These are phyloP conservation scores for Chaetomiaceae sp. DNA, from an alignment of 2,329 filamentous ascomycete species.

Conservation along the genomic window DNA sequence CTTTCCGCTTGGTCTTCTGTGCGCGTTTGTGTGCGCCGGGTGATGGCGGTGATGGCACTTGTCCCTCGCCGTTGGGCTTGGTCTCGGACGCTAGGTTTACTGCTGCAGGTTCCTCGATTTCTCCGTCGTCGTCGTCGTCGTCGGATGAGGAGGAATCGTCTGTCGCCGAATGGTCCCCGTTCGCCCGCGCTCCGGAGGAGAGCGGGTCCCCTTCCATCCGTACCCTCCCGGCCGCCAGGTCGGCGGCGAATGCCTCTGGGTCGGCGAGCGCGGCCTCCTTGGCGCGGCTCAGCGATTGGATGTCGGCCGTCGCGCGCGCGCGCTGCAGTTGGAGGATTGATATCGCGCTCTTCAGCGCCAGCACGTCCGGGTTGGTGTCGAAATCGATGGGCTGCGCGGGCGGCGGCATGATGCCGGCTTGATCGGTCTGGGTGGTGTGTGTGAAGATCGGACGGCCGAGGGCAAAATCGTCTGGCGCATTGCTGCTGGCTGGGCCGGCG, in stretches of 20 bases:
- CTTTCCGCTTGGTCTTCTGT: background rate
- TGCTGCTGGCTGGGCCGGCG: background rate
- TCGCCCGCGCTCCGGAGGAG: constrained; percentile 3
- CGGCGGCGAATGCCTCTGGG: constrained; percentile 66
- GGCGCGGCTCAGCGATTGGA: constrained; percentile 63
- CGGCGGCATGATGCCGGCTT: constrained; percentile 42
- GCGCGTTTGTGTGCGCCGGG: background rate
- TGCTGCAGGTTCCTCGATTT: constrained; percentile 32
- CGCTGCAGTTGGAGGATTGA: constrained; percentile 83
- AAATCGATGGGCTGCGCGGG: constrained; percentile 53
- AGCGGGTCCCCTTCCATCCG: constrained; percentile 36
- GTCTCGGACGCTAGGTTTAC: constrained; percentile 20
- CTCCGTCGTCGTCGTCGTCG: constrained; percentile 24
- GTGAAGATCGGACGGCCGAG: constrained; percentile 36
- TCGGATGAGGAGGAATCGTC: background rate
- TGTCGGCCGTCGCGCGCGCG: constrained; percentile 70
- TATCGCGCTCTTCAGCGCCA: constrained; percentile 81
- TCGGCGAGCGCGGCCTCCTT: constrained; percentile 67
- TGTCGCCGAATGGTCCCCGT: background rate
- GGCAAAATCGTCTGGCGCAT: constrained; percentile 27
- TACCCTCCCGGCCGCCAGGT: constrained; percentile 61
- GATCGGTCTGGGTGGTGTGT: constrained; percentile 42
- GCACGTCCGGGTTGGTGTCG: constrained; percentile 72
- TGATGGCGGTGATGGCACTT: no score
- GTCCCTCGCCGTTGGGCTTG: background rate